Percentiles rank a stretch among this genome's conserved stretches.
phyloP scores from a whole-genome alignment of 495 filamentous ascomycete species.

The Aspergillus diversus region DNA sequence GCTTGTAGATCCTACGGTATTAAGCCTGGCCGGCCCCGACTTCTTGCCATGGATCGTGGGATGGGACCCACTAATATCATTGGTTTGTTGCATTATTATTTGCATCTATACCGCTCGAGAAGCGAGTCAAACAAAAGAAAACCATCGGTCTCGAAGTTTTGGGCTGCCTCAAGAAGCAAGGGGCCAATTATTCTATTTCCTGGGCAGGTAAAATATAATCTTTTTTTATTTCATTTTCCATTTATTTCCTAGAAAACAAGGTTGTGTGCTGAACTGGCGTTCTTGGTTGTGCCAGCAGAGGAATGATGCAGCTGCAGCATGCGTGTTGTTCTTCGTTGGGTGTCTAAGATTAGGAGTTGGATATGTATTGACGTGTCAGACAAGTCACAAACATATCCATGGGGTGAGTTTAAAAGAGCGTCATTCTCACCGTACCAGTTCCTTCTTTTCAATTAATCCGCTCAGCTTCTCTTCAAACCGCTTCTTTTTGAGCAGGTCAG shows the following conservation, averaged over 20 bases:
- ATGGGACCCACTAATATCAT: slow-evolving; percentile 2
- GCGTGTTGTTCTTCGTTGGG: slow-evolving; percentile 3
- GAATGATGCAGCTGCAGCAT: slow-evolving; percentile 5
- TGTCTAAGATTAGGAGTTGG: slow-evolving; percentile 5
- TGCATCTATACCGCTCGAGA: not conserved
- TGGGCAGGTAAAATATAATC: not conserved
- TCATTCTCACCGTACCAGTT: not conserved
- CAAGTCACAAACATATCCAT: not conserved
- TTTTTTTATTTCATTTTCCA: slow-evolving; percentile 2
- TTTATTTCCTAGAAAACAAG: slow-evolving; percentile 2
- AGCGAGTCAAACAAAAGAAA: not conserved
- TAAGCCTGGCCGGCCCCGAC: not conserved
- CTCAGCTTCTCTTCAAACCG: not conserved
- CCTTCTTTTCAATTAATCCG: not conserved
- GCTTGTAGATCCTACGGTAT: slow-evolving; percentile 2
- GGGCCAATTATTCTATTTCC: slow-evolving; percentile 2
- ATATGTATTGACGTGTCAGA: not conserved
- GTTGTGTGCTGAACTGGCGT: not conserved
- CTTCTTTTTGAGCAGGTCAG: not conserved
- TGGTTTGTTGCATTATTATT: not conserved
- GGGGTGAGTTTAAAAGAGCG: not conserved
- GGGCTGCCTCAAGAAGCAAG: slow-evolving; percentile 1
- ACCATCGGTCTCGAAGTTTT: not conserved
- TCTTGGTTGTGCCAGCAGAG: slow-evolving; percentile 6
- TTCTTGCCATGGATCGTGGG: slow-evolving; percentile 13